Evolutionary conservation across 306 rosid species (phyloP), one percentile per base, ranked within the genome.

Genomic region (Cyamopsis tetragonoloba): DNA sequence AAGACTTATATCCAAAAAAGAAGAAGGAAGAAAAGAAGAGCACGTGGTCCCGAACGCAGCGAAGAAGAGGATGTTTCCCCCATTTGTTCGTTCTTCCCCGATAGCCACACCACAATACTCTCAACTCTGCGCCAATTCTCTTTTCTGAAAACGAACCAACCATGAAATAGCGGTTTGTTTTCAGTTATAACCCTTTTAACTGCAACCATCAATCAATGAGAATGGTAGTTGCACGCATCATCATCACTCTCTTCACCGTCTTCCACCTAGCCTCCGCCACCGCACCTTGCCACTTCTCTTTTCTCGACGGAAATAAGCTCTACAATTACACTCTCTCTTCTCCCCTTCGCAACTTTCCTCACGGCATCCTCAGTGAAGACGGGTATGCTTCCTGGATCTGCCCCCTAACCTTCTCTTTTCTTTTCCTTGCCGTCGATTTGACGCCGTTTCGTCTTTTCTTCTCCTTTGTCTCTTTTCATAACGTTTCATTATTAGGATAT

Each of bases 361-460:
- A 88, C 30, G 99, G 99, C 71, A 48, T 86, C 57, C 89, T 81
- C 82, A 93, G 96, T 77, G 99, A 93, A 86, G 97, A 93, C 82
- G 99, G 99, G 96, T 92, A 59, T 64, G n/a, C n/a, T n/a, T n/a
- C n/a, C n/a, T n/a, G n/a, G n/a, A n/a, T n/a, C n/a, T n/a, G n/a
- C n/a, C n/a, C n/a, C n/a, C n/a, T n/a, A n/a, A 32, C 34, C 27
- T 71, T 66, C 32, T 65, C 59, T 1, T 49, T 31, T 28, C n/a
- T 37, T 43, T 37, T 62, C 44, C 37, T 27, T 72, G 12, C 35
- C 31, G 10, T 62, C 57, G 8, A 37, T 68, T 68, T 32, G 3
- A 44, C 30, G 55, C 6, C 6, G 3, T 59, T 67, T 39, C 17
- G 15, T 32, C 26, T 34, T 39, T 1, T 49, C 5, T 19, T 31